Base-by-base conservation (phyloP, 345 rosid genomes). In the Heritiera fomes region DNA sequence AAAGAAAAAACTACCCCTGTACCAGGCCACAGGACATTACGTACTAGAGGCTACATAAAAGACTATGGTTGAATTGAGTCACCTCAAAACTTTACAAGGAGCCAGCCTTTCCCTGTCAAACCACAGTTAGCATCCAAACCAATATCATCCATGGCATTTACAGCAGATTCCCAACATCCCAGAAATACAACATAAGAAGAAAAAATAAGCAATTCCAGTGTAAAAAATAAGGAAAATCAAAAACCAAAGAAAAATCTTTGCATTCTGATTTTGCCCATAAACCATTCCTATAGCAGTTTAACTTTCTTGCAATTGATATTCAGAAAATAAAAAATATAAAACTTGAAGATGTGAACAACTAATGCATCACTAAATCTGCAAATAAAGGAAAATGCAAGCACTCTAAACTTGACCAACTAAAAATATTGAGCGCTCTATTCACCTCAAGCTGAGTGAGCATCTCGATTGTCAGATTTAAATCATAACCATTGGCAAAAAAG, bases 391-490 rank as follows among this genome's bases (percentile, higher is more conserved):
- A 66, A 61, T 17, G 23, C 8, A 50, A 78, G 73, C 59, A 79
- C 69, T 71, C 79, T 43, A 75, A 71, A 75, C 12, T 43, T 50
- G 38, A 72, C 38, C 60, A 80, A 73, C 67, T 76, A 55, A 68
- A 20, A 49, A 67, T 38, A 58, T 41, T 14, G 59, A 76, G 67
- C 61, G 64, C 46, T 85, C 46, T 85, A 96, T 95, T 98, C 89
- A 97, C 99, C 99, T 97, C 99, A 30, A 97, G 95, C 85, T 94
- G 98, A 79, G 93, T 97, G 75, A 97, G 98, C 95, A 94, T 97
- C 85, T 97, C 99, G 75, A 97, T 81, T 11, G 99, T 97, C 84
- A 91, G 84, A 76, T 90, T 91, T 82, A 97, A 81, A 85, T 97
- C 98, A 82, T 93, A 90, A 30, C 94, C 93, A 87, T 90, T 94